Evolutionary conservation across 176 grass and related monocot species (phyloP).

Genomic region (Aegilops bicornis): DNA sequence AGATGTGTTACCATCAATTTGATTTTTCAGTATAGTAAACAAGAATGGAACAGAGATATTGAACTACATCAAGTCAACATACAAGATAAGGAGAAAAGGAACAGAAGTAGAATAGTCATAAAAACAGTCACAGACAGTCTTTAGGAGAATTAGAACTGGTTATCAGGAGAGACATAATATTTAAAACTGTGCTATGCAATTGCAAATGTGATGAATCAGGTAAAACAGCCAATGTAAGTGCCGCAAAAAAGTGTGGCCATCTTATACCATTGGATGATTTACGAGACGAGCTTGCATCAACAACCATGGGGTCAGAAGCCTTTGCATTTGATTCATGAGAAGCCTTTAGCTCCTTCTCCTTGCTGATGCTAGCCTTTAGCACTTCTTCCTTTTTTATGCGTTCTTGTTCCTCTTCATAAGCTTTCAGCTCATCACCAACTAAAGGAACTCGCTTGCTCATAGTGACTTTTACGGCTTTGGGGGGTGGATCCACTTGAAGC

Average conservation of each 20-base stretch:
- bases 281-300: slow-evolving; percentile 60
- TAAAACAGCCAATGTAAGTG: not conserved
- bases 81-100: not conserved
- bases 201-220: not conserved
- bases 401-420: slow-evolving; percentile 88
- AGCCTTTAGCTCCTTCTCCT: slow-evolving; percentile 72
- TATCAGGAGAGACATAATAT: slow-evolving; percentile 7
- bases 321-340: slow-evolving; percentile 72
- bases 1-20: slow-evolving; percentile 4
- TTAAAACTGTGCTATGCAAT: slow-evolving; percentile 1
- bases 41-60: not conserved
- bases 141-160: not conserved
- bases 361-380: slow-evolving; percentile 61
- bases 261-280: slow-evolving; percentile 66
- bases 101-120: not conserved
- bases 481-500: slow-evolving; percentile 98
- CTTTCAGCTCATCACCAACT: slow-evolving; percentile 88
- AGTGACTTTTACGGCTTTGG: slow-evolving; percentile 93
- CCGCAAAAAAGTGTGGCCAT: slow-evolving; percentile 8
- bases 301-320: slow-evolving; percentile 57
- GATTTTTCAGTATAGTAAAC: slow-evolving; percentile 12
- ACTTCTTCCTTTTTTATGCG: slow-evolving; percentile 80
- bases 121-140: not conserved
- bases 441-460: slow-evolving; percentile 90
- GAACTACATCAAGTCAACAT: slow-evolving; percentile 9